Evolutionary conservation across 257 asterid species (phyloP), one percentile per base, ranked within the genome.

Genomic region (Echium plantagineum): DNA sequence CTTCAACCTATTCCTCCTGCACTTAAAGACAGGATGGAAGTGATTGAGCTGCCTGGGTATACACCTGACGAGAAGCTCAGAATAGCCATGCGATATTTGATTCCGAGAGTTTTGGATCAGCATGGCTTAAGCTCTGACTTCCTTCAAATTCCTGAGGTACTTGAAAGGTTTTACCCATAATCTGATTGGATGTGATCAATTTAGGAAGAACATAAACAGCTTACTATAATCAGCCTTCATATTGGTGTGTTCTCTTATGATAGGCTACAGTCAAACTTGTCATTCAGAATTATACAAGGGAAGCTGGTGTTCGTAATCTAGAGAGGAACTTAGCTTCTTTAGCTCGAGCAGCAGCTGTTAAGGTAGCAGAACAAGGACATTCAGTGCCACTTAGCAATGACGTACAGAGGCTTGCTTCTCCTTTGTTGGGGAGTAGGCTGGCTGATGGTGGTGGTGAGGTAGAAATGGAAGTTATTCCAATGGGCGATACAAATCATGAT

Each of bases 291-390:
- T 93, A 93, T 74, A 93, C 99, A 59, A 86, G 99, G 71, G 99
- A 93, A 85, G 99, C 99, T 71, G 99, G 99, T 59, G 99, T 93
- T 22, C 94, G 99, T 35, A 79, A 75, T 75, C 81, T 93, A 77
- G 97, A 89, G 80, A 93, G 99, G 58, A 86, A 81, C 78, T 80
- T 93, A 71, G 91, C 99, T 73, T 96, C 99, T 74, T 76, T 93
- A 76, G 99, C 99, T 63, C 99, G 97, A 75, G 95, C 94, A 54
- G 97, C 96, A 17, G 99, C 99, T 35, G 97, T 93, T 51, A 80
- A 68, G 66, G 90, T 93, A 48, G 94, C 97, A 55, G 97, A 93
- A 74, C 95, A 78, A 74, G 94, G 82, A 69, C 85, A 86, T 70
- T 65, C 83, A 63, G 68, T 83, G 69, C 94, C 99, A 54, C 82